Base-by-base conservation (phyloP, 495 filamentous ascomycete species). In the Xylaria grammica region DNA sequence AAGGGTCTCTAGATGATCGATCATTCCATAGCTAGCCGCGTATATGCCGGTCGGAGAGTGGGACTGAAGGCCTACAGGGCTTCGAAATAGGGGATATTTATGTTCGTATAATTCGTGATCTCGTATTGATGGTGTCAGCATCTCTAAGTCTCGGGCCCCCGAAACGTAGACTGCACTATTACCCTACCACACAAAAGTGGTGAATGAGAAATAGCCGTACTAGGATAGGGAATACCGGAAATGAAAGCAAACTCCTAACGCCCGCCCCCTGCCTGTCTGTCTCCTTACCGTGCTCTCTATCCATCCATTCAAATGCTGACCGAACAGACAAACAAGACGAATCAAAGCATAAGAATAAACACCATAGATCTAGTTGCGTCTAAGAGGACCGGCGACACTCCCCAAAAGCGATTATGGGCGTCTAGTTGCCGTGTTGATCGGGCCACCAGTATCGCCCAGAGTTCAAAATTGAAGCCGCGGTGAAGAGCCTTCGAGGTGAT, bases 61-160 rank as follows among this genome's bases (percentile, higher is more conserved):
- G 1, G 20, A 9, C 27, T 3, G 29, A 26, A 45, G 13, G 19
- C 27, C 3, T 13, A 40, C 38, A n/a, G 10, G 1, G 7, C 15
- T 27, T 8, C 26, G 0, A 44, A 24, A 2, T 5, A 3, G 7
- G 48, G 42, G 11, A 51, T 36, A 42, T 27, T 11, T 38, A 17
- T 61, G 19, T 27, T 60, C 56, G 44, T 36, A 24, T 29, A 44
- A 51, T 50, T 61, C 59, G 24, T 62, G 22, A 52, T 51, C 44
- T 40, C 59, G 24, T 62, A 10, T 42, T 13, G 19, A 45, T 62
- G 17, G 45, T 13, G n/a, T 8, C 29, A 24, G 32, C 46, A 27
- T 40, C 20, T 27, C 1, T 8, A 9, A 5, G 7, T 22, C 9
- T 40, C 17, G 11, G 22, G 8, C 15, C 2, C 34, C 26, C 11